Evolutionary conservation across 2,329 filamentous ascomycete species (phyloP).

Genomic region (Sporothrix humicola): DNA sequence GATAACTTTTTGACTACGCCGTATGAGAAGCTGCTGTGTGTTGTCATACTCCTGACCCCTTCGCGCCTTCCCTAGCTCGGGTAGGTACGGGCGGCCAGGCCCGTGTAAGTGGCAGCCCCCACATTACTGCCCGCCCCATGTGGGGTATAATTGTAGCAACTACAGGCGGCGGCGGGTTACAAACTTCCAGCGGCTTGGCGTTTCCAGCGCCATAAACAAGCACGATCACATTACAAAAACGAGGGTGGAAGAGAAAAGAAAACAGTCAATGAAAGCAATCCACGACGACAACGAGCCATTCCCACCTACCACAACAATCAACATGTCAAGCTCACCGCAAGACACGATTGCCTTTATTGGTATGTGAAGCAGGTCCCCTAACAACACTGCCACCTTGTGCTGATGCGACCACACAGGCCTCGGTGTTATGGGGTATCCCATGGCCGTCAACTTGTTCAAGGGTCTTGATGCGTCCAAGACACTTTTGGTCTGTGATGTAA

Average conservation of each 20-base stretch:
- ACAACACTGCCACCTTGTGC: not conserved
- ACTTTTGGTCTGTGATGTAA: constrained; percentile 5
- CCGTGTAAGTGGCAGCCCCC: not conserved
- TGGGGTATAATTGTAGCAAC: not conserved
- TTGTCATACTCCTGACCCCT: too few species aligned
- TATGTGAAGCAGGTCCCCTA: not conserved
- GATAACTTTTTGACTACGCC: too few species aligned
- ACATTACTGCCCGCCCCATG: not conserved
- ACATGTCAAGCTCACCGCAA: not conserved
- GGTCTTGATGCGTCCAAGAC: constrained; percentile 5
- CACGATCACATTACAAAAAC: too few species aligned
- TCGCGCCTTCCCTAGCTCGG: too few species aligned
- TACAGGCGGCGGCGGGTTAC: too few species aligned
- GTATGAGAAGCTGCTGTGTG: too few species aligned
- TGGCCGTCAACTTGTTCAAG: constrained; percentile 4
- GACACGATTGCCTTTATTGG: constrained; percentile 22
- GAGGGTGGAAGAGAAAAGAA: too few species aligned
- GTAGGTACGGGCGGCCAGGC: not conserved
- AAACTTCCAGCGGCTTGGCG: not conserved
- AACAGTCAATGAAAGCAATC: not conserved
- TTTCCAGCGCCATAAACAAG: not conserved
- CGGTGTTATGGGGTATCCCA: constrained; percentile 18
- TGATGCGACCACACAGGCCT: not conserved
- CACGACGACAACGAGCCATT: not conserved
- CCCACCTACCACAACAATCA: not conserved